A percentile compares a stretch with the other conserved stretches of the same genome.
phyloP scores from a whole-genome alignment of 2,329 filamentous ascomycete species.

The Calycina marina region DNA sequence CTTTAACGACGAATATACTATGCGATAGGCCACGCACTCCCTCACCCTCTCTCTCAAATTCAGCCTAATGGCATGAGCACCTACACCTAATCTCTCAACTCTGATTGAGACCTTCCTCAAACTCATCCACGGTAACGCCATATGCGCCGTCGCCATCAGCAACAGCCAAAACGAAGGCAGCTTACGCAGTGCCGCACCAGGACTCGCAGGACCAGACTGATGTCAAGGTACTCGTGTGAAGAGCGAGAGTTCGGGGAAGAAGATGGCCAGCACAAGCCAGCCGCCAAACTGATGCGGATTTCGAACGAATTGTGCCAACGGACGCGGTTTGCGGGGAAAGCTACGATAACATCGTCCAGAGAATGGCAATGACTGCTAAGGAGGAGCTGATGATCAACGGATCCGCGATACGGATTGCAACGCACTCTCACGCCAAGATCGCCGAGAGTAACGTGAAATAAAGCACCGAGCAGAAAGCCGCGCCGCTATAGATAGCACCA shows the following conservation, averaged over 20 bases:
- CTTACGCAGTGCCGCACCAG: slow-evolving; percentile 10
- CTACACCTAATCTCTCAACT: slow-evolving; percentile 37
- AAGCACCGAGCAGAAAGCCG: slow-evolving; percentile 31
- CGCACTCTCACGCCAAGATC: slow-evolving; percentile 13
- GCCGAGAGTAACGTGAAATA: slow-evolving; percentile 31
- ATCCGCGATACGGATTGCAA: slow-evolving; percentile 8
- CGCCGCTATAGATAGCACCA: slow-evolving; percentile 37
- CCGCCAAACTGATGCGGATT: slow-evolving; percentile 40
- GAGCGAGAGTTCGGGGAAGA: slow-evolving; percentile 34
- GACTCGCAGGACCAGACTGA: slow-evolving; percentile 5
- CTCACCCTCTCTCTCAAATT: slow-evolving; percentile 33
- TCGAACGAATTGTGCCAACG: slow-evolving; percentile 41
- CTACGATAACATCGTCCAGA: slow-evolving; percentile 33
- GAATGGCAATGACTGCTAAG: slow-evolving; percentile 26
- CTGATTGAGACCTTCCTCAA: slow-evolving; percentile 37
- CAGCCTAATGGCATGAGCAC: slow-evolving; percentile 40
- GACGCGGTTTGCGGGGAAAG: slow-evolving; percentile 34
- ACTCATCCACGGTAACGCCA: slow-evolving; percentile 43
- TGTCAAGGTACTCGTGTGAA: slow-evolving; percentile 14
- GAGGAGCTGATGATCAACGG: slow-evolving; percentile 11
- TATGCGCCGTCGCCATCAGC: slow-evolving; percentile 33
- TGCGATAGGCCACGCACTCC: slow-evolving; percentile 29
- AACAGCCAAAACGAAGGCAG: slow-evolving; percentile 42
- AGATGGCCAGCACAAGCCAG: slow-evolving; percentile 34
- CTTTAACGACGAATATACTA: slow-evolving; percentile 32